Evolutionary conservation across 768 basidiomycete genomes (phyloP).

Genomic region (Myochromella boudieri): DNA sequence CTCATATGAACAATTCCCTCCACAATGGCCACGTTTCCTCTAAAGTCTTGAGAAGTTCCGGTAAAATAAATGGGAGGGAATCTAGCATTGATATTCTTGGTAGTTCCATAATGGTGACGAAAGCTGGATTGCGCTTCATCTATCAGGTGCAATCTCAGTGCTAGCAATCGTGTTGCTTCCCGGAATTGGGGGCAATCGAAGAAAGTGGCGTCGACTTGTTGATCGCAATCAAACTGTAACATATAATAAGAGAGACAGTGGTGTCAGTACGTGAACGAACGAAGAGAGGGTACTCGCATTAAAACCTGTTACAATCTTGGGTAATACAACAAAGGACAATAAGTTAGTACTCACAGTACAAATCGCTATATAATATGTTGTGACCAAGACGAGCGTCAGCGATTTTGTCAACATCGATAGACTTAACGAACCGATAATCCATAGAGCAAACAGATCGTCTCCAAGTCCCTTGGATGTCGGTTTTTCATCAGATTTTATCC

Average conservation of each 20-base stretch:
- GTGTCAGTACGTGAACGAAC: background rate
- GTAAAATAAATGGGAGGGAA: conserved; percentile 48
- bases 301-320: conserved; percentile 34
- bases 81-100: conserved; percentile 16
- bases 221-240: conserved; percentile 29
- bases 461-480: conserved; percentile 49
- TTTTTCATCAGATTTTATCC: too few relatives aligned
- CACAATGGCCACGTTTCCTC: conserved; percentile 41
- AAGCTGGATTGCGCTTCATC: conserved; percentile 29
- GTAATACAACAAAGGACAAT: background rate
- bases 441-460: conserved; percentile 72
- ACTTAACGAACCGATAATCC: conserved; percentile 63
- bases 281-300: conserved; percentile 35
- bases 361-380: too few relatives aligned
- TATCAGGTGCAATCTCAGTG: conserved; percentile 52
- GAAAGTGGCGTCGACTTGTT: conserved; percentile 40
- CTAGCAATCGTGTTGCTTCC: conserved; percentile 66
- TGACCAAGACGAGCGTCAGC: background rate
- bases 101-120: conserved; percentile 8
- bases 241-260: conserved; percentile 24
- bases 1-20: conserved; percentile 53
- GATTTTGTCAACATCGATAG: background rate
- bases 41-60: conserved; percentile 44
- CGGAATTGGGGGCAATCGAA: conserved; percentile 58
- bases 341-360: conserved; percentile 36